Base-by-base conservation (phyloP, 805 yeast genomes). In the Candida ascalaphidarum region DNA sequence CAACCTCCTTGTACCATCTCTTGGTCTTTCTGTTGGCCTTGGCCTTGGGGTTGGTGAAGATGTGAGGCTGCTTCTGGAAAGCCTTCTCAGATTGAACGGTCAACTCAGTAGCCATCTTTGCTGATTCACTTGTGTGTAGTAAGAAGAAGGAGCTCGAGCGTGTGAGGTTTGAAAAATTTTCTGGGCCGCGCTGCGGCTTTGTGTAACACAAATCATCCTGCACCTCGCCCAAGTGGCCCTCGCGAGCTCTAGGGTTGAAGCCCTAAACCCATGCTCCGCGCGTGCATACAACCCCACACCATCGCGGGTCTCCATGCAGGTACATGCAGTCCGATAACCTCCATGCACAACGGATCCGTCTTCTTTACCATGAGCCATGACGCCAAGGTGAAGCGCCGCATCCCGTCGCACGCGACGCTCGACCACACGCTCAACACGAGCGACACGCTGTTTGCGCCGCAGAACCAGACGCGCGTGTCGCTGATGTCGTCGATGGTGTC, bases 51-150 rank as follows among this genome's bases (percentile, higher is more conserved):
- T 92, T 92, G 76, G 86, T 88, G 95, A 92, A 92, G 80, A 92
- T 89, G 80, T 92, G 98, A 66, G 97, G 98, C 84, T 92, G 99
- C 99, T 92, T 92, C 81, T 92, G 98, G 95, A 81, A 92, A 86
- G 98, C 98, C 76, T 95, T 89, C 81, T 92, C 98, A 67, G 96
- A 82, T 81, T 92, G 98, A 77, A 92, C 98, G 70, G 96, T 89
- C 77, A 92, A 85, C 81, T 92, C 98, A 72, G 97, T 82, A 67
- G 97, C 94, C 97, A 89, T 92, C 74, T 74, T 75, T 49, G 43
- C 39, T 6, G 18, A 7, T 6, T 17, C 8, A 8, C 18, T 17
- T 17, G 18, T 17, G 6, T n/a, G n/a, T n/a, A n/a, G n/a, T 17
- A 17, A 17, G 18, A 17, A 17, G 8, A 6, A 17, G 18, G 6